Evolutionary conservation across 2,329 filamentous ascomycete genomes (phyloP), one percentile per base, ranked within the genome.

Genomic region (Colletotrichum sp.): DNA sequence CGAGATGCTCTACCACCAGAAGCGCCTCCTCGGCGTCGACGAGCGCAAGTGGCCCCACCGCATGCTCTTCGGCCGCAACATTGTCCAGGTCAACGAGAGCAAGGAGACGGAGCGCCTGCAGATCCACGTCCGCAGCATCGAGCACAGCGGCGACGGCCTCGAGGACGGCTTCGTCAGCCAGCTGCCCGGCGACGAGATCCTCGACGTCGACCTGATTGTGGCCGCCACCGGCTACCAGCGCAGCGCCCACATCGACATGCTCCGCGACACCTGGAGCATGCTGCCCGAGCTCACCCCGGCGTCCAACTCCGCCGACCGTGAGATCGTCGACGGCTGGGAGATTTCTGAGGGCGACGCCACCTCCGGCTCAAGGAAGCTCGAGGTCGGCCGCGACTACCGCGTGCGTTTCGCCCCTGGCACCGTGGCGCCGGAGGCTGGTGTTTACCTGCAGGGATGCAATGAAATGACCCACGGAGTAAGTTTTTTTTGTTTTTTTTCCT

Each of bases 371-470:
- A 83, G 88, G 34, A 88, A 91, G 76, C 94, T 95, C 86, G 88
- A 89, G 18, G 94, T 98, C 2, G 89, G 89, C 36, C 91, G 96
- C 69, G 92, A 98, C 83, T 99, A 99, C 85, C 90, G 90, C 68
- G 91, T 98, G 65, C 87, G 93, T 75, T 95, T 98, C 82, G 89
- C 91, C 65, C 87, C 90, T 2, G 93, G 91, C 34, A 89, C 90
- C 64, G 94, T 99, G 39, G 90, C 92, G n/a, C 82, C 89, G 1
- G 92, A 93, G 60, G 94, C 95, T 16, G 96, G 96, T 5, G 89
- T 99, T 75, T 99, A 95, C 94, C 88, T 99, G 80, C 97, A 99
- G 84, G 96, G 96, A 36, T 98, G 96, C 87, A 98, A 96, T 83
- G 96, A 99, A 88, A 92, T 90, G 77, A 98, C 96, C 39, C 96